A percentile compares a stretch with the other conserved stretches of the same genome.
phyloP scores from a whole-genome alignment of 192 early-diverging fungal species.

The Coemansia furcata region DNA sequence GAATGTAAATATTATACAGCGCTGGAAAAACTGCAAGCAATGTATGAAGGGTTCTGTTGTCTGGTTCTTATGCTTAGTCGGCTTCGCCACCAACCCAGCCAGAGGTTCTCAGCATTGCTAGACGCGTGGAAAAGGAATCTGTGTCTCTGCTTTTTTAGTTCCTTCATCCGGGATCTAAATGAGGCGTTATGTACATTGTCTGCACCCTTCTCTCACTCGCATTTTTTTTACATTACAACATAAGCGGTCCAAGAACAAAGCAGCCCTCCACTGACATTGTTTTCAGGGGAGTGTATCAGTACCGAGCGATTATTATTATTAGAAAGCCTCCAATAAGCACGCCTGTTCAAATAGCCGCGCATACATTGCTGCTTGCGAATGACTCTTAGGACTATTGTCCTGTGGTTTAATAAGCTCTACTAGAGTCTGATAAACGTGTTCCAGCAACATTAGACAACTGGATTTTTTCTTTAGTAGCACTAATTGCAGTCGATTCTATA shows the following conservation, averaged over 20 bases:
- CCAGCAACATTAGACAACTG: background rate
- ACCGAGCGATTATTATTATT: constrained; percentile 3
- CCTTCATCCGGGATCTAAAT: background rate
- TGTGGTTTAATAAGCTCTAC: background rate
- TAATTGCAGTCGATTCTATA: background rate
- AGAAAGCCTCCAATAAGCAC: constrained; percentile 1
- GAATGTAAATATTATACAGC: background rate
- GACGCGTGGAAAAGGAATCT: background rate
- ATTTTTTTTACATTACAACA: background rate
- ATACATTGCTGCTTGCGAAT: background rate
- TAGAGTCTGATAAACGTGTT: background rate
- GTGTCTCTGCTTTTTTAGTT: background rate
- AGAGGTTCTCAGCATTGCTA: background rate
- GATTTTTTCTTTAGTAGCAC: background rate
- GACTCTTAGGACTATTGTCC: background rate
- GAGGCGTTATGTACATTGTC: constrained; percentile 3
- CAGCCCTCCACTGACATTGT: background rate
- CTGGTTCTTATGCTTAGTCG: background rate
- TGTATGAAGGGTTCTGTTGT: background rate
- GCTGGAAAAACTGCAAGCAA: background rate
- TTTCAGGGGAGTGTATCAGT: background rate
- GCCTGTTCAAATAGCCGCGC: constrained; percentile 4
- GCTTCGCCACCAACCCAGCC: too few relatives aligned
- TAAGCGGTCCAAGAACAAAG: background rate
- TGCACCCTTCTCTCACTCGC: constrained; percentile 6